Base-by-base conservation (phyloP, 2,329 filamentous ascomycete species). In the Penicillium sp. region DNA sequence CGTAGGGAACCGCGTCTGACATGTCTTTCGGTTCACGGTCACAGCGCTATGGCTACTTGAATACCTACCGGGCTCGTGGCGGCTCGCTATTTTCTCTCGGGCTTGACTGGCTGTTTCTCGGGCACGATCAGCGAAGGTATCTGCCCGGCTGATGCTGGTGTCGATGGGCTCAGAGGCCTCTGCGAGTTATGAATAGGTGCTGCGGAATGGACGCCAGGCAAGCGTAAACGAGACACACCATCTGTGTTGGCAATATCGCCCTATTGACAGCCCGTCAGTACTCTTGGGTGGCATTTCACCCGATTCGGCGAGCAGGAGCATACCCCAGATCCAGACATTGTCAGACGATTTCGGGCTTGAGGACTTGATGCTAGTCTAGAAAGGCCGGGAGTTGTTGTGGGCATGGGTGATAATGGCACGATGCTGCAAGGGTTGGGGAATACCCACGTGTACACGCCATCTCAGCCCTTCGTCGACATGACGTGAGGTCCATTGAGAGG, bases 51-150 rank as follows among this genome's bases (percentile, higher is more conserved):
- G 7, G 11, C 11, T 23, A 23, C 7, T 23, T 23, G 21, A 23
- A 23, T 23, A 23, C 7, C 21, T 23, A 59, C 56, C 56, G 16
- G 52, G 54, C 43, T 58, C 47, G 21, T 56, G 43, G 3, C 35
- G 21, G 4, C 39, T 33, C 10, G 45, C 37, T 6, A 59, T 44
- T 15, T 33, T 45, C 32, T 58, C 51, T 11, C 45, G 45, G 9
- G 32, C 30, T 4, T 34, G 35, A 17, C 54, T 56, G 7, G 48
- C 56, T 3, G 57, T 54, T 36, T 56, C 40, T 4, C 40, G 26
- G 8, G 39, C 33, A 2, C 32, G 42, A 13, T 33, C 32, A 10
- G 36, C 27, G 26, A 36, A 50, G 14, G 39, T 48, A 18, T 50
- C 46, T 13, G 47, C 40, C 11, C 41, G 48, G 26, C 39, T 35